Percentiles rank a stretch among this genome's conserved stretches.
These are phyloP conservation scores for Sclerotinia minor DNA, from an alignment of 2,329 filamentous ascomycete genomes.

Conservation along the genomic window DNA sequence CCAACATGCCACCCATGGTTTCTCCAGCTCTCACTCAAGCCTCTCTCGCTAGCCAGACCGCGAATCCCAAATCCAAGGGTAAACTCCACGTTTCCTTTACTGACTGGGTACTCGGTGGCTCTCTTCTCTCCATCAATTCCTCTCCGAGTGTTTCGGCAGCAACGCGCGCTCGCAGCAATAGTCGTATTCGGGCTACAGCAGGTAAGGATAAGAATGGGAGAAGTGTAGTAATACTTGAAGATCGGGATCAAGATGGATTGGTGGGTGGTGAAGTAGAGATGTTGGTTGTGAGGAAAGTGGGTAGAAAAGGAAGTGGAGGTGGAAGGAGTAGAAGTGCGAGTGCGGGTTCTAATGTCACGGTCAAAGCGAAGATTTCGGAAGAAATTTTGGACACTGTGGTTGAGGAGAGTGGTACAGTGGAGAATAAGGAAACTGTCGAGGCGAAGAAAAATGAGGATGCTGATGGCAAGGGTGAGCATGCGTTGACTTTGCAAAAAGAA, in stretches of 20 bases:
- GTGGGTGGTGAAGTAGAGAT: slow-evolving; percentile 17
- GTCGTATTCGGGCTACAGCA: slow-evolving; percentile 15
- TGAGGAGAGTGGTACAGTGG: slow-evolving; percentile 10
- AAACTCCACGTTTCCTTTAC: slow-evolving; percentile 37
- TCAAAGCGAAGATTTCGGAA: neutral
- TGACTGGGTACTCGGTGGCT: slow-evolving; percentile 39
- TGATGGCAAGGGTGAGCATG: slow-evolving; percentile 13
- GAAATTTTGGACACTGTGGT: slow-evolving; percentile 11
- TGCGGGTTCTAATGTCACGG: neutral
- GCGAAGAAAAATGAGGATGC: slow-evolving; percentile 25
- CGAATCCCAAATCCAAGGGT: slow-evolving; percentile 24
- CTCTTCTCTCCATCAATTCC: slow-evolving; percentile 29
- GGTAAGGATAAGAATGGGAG: slow-evolving; percentile 18
- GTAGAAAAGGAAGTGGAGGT: neutral
- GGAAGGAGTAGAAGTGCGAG: neutral
- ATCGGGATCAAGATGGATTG: slow-evolving; percentile 13
- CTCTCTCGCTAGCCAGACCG: neutral
- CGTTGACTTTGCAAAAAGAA: slow-evolving; percentile 18
- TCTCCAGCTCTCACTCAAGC: slow-evolving; percentile 18
- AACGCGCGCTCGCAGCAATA: slow-evolving; percentile 6
- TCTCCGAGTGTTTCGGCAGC: neutral
- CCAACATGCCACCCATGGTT: neutral
- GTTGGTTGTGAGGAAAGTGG: slow-evolving; percentile 13
- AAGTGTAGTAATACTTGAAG: slow-evolving; percentile 2
- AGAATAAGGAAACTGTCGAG: slow-evolving; percentile 22